These are phyloP conservation scores for Phyllosticta capitalensis DNA, from an alignment of 2,329 filamentous ascomycete species.

Conservation along the genomic window DNA sequence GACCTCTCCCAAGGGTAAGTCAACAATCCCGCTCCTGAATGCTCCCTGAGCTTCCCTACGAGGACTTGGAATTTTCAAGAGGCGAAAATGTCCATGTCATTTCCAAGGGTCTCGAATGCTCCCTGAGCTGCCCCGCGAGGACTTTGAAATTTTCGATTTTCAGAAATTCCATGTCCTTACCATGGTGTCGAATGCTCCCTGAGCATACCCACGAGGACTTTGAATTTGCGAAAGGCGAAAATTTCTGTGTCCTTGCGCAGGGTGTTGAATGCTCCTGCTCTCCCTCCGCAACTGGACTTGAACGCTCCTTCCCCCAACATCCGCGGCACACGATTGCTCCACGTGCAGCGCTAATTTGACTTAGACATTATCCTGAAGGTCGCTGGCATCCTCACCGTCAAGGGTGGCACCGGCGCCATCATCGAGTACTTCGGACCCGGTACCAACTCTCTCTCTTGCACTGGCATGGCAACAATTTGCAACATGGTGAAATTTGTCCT, in stretches of 20 bases:
- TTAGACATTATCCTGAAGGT: constrained; percentile 94
- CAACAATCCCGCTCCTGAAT: neutral
- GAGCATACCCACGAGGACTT: too few relatives aligned
- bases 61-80: neutral
- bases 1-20: constrained; percentile 81
- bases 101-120: neutral
- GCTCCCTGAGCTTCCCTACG: too few relatives aligned
- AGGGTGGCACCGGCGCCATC: constrained; percentile 92
- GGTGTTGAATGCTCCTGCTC: neutral
- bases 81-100: neutral
- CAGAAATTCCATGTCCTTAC: too few relatives aligned
- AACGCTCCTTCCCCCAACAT: neutral
- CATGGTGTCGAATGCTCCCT: too few relatives aligned
- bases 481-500: constrained; percentile 29
- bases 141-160: too few relatives aligned
- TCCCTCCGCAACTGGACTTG: neutral
- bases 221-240: neutral
- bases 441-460: constrained; percentile 63
- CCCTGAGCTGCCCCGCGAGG: too few relatives aligned
- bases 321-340: neutral
- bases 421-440: constrained; percentile 70
- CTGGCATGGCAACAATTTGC: constrained; percentile 78
- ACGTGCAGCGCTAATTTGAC: neutral
- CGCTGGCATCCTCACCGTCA: constrained; percentile 91
- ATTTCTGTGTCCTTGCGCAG: neutral